Conservation (phyloP, 2,329 filamentous ascomycete genomes). For the Cercospora sp. region DNA sequence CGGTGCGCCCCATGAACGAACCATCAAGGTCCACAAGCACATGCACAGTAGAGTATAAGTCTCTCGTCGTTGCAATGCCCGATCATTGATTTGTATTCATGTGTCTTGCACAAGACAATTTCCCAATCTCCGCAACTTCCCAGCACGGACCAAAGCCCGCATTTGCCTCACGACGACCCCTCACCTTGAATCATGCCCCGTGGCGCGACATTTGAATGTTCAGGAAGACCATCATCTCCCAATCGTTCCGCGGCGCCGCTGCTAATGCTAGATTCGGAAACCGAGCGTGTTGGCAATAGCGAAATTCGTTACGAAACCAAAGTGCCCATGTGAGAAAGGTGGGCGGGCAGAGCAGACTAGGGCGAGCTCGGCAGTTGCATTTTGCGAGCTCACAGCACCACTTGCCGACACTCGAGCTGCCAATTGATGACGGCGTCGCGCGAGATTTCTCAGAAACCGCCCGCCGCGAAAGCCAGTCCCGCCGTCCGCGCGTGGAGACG, state of each 20-base stretch:
- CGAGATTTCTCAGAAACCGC: background rate
- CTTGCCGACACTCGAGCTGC: background rate
- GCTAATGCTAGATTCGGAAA: background rate
- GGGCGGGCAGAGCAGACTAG: background rate
- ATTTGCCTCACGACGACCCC: background rate
- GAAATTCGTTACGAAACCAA: background rate
- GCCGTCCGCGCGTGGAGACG: conserved; percentile 1
- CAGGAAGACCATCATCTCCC: background rate
- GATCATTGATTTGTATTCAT: background rate
- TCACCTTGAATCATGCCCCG: background rate
- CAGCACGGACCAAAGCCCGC: background rate
- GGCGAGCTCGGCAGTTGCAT: conserved; percentile 3
- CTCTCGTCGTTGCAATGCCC: background rate
- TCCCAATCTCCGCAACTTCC: background rate
- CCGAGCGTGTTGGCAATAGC: background rate
- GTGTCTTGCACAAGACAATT: background rate
- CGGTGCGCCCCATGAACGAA: background rate
- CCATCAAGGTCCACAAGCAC: background rate
- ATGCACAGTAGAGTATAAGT: background rate
- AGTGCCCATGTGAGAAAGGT: background rate
- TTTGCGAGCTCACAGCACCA: conserved; percentile 2
- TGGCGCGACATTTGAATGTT: background rate
- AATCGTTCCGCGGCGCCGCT: background rate
- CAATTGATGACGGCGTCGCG: background rate
- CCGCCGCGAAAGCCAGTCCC: background rate